Evolutionary conservation across 179 eudicot species (phyloP).

Genomic region (Actinidia chinensis): DNA sequence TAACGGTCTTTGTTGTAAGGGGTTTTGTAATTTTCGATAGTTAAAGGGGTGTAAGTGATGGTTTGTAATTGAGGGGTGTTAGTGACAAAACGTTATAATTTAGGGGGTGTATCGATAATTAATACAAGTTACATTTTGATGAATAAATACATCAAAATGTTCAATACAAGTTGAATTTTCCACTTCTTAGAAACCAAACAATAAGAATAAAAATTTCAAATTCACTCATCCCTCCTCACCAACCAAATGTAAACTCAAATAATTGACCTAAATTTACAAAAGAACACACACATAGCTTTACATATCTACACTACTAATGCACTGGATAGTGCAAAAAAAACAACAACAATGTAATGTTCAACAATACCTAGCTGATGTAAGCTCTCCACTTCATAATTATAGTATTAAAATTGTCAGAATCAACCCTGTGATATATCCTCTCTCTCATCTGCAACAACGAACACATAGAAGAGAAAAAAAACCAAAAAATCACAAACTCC

Average conservation of each 20-base stretch:
- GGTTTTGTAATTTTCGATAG: too few species aligned
- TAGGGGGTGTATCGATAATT: too few species aligned
- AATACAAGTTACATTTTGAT: too few species aligned
- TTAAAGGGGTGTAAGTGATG: too few species aligned
- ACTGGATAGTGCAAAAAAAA: not conserved
- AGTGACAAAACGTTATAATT: too few species aligned
- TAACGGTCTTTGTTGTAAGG: too few species aligned
- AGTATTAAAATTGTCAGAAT: slow-evolving; percentile 52
- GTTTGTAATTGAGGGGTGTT: too few species aligned
- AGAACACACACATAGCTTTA: not conserved
- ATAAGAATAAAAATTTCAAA: not conserved
- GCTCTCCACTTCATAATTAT: slow-evolving; percentile 66
- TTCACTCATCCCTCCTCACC: not conserved
- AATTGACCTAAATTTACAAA: not conserved
- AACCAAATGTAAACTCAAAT: not conserved
- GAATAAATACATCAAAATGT: too few species aligned
- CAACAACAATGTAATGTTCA: not conserved
- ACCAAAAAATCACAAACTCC: not conserved
- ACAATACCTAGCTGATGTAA: slow-evolving; percentile 73
- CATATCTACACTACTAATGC: not conserved
- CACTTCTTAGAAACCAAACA: not conserved
- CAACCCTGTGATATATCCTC: slow-evolving; percentile 53
- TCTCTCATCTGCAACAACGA: slow-evolving; percentile 53
- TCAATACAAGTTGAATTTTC: too few species aligned
- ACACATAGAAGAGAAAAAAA: too few species aligned